Base-by-base conservation (phyloP, 1,139 yeast species). In the Geotrichum europaeum region DNA sequence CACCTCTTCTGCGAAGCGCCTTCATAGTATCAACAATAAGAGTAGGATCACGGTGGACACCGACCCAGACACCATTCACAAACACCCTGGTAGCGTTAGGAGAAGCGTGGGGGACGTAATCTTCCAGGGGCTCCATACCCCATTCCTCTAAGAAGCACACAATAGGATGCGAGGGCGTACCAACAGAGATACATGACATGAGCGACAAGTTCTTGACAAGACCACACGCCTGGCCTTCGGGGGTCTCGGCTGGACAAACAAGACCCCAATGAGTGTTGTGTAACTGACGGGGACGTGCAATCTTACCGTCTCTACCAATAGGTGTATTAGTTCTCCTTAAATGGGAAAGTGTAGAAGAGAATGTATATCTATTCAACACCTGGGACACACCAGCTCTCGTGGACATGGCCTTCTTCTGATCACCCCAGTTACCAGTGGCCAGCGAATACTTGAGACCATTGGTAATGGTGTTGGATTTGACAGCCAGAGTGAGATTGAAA, bases 341-440 rank as follows among this genome's bases (percentile, higher is more conserved):
- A 81, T 95, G 99, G 61, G 99, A 94, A 70, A 94, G 81, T 4
- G 99, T 94, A 22, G 99, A 94, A 10, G 98, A 90, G 75, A 94
- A 95, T 9, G 99, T 95, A 77, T 94, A 95, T 78, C 99, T 85
- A 76, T 95, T 95, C 76, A 95, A 82, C 67, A 95, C 99, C 80
- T 95, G 99, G 20, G 99, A 94, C 58, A 95, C 99, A 82, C 99
- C 99, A 10, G 99, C 99, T 76, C 97, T 87, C 25, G 97, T 87
- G 64, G 96, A 86, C 99, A 95, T 94, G 25, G 98, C 98, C 77
- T 94, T 95, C 86, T 92, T 94, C 75, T 94, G 99, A 77, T 95
- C 99, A 79, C 99, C 99, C 99, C 99, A 94, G 78, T 95, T 94
- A 80, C 99, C 99, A 20, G 99, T 94, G 58, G 99, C 99, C 70